Base-by-base conservation (phyloP, 2,329 filamentous ascomycete species). In the Whalleya microplaca region DNA sequence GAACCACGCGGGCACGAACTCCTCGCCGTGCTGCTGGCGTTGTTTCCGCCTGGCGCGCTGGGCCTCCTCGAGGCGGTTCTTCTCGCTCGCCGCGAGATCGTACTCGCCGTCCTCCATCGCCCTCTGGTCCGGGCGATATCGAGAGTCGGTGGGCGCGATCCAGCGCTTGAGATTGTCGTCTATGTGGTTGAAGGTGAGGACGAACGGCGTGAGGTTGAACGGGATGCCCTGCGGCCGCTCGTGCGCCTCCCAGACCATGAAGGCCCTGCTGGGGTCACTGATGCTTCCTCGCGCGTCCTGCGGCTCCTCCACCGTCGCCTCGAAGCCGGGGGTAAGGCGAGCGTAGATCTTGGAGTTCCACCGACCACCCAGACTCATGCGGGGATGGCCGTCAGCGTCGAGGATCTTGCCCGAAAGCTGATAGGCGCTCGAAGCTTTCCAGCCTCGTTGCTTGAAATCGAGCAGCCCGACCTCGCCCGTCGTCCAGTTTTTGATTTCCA, bases 61-160 rank as follows among this genome's bases (percentile, higher is more conserved):
- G 62, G 88, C 92, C 77, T 97, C 90, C 74, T 99, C 95, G 0
- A 99, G 84, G 1, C 95, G 83, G 69, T 94, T 95, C 84, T 99
- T 99, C 79, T 99, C 95, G 4, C 84, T 85, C 0, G 94, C 95
- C 1, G 95, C 95, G 57, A 95, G 82, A 69, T 98, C 94, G 70
- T 99, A 99, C 74, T 93, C 86, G n/a, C 94, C 95, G 59, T 98
- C 93, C 73, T 99, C 95, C 95, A 99, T 99, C 1, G 95, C 95
- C 10, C 95, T 84, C 77, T 99, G 95, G 73, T 99, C 95, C 0
- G 95, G 94, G 27, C 95, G 84, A 29, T 96, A 80, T n/a, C 95
- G 84, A 1, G 94, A 96, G 73, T 99, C 95, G 0, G 95, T 99
- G 0, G 95, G 95, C 40, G 95, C 90, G 16, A 99, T 78, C 76